Evolutionary conservation across 2,329 filamentous ascomycete genomes (phyloP).

Genomic region (Sordariomycetes sp.): DNA sequence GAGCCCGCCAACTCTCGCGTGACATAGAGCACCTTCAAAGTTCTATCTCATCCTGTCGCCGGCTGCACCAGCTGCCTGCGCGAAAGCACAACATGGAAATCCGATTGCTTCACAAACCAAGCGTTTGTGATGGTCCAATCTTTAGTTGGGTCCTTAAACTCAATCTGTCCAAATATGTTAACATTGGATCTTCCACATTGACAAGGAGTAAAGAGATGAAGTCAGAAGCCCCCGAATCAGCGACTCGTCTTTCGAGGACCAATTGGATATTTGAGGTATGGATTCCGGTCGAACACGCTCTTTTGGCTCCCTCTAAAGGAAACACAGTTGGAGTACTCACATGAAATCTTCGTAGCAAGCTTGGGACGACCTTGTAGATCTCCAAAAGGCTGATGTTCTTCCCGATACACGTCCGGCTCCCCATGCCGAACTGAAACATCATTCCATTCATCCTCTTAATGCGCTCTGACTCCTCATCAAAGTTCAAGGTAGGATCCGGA

Average conservation of each 20-base stretch:
- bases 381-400: constrained; percentile 56
- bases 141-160: constrained; percentile 40
- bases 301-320: no score
- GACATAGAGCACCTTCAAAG: no score
- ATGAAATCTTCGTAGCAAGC: constrained; percentile 55
- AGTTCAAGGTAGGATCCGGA: constrained; percentile 26
- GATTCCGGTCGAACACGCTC: no score
- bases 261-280: no score
- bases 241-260: no score
- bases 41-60: no score
- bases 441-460: constrained; percentile 58
- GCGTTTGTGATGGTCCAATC: constrained; percentile 53
- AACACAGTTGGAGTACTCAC: no score
- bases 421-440: constrained; percentile 70
- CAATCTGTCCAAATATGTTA: constrained; percentile 29
- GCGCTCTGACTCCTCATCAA: constrained; percentile 36
- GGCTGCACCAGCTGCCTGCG: constrained; percentile 32
- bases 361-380: constrained; percentile 55
- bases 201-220: no score
- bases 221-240: no score
- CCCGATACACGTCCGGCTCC: constrained; percentile 60
- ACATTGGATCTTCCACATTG: no score
- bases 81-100: constrained; percentile 39
- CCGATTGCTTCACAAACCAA: constrained; percentile 54
- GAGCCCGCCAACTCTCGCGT: no score